Conservation (phyloP, 306 rosid species). For the Sindora glabra region DNA sequence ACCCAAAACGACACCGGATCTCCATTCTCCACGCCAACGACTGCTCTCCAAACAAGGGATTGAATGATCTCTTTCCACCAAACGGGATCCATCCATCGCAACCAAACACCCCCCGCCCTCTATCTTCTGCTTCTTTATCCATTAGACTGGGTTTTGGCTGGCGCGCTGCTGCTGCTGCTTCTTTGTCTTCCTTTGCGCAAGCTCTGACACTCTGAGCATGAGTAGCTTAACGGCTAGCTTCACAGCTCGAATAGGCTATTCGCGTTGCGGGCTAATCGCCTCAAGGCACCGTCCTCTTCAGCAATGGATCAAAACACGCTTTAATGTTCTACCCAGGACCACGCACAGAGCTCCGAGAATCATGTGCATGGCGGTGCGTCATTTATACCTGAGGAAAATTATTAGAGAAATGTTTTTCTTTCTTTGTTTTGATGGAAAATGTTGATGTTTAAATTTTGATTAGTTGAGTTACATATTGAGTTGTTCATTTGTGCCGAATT, state of each 20-base stretch:
- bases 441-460: neutral
- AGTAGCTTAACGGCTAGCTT: slow-evolving; percentile 52
- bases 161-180: neutral
- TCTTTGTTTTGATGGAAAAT: neutral
- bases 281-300: slow-evolving; percentile 23
- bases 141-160: neutral
- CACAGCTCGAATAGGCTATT: slow-evolving; percentile 33
- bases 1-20: too few relatives aligned
- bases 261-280: slow-evolving; percentile 19
- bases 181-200: neutral
- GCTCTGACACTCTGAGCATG: slow-evolving; percentile 23
- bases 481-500: slow-evolving; percentile 12
- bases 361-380: slow-evolving; percentile 81
- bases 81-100: neutral
- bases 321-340: slow-evolving; percentile 23
- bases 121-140: neutral
- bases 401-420: neutral
- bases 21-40: too few relatives aligned
- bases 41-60: too few relatives aligned
- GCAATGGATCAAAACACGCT: slow-evolving; percentile 21
- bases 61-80: too few relatives aligned
- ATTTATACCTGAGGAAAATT: neutral
- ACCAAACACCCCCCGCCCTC: neutral
- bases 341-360: slow-evolving; percentile 30
- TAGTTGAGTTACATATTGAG: neutral